These are phyloP conservation scores for Globisporangium acanthophoron DNA, from an alignment of 352 stramenopile genomes.

Conservation along the genomic window DNA sequence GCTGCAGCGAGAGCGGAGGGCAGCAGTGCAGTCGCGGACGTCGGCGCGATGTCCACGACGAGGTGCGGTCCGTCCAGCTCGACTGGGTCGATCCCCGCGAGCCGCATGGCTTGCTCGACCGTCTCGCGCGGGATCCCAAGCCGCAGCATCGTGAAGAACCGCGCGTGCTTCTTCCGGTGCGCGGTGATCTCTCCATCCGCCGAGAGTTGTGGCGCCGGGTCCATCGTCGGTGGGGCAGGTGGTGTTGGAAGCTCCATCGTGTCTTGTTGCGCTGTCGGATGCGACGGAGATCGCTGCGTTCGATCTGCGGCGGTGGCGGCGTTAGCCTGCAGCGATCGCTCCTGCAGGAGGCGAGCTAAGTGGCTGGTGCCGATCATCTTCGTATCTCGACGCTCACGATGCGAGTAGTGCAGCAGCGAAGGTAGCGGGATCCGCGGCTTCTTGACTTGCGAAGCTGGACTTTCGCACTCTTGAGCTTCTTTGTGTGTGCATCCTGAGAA, in stretches of 20 bases:
- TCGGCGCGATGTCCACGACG: conserved; percentile 1
- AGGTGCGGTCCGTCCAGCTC: conserved; percentile 15
- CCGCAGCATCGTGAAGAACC: conserved; percentile 53
- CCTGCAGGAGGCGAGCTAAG: conserved; percentile 4
- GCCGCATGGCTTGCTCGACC: conserved; percentile 47
- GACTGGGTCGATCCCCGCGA: conserved; percentile 28
- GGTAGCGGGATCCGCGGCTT: no score
- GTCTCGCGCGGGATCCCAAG: conserved; percentile 33
- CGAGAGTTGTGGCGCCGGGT: neutral
- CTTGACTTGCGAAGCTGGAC: no score
- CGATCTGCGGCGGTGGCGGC: neutral
- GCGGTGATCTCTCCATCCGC: conserved; percentile 27
- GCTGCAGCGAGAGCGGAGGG: neutral
- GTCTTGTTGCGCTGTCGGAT: neutral
- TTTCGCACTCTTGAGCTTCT: no score
- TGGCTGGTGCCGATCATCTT: conserved; percentile 1
- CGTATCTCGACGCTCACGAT: no score
- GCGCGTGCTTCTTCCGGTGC: conserved; percentile 30
- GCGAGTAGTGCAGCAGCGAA: no score
- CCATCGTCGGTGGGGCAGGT: neutral
- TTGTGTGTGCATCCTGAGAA: no score
- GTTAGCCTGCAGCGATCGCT: neutral
- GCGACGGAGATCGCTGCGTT: neutral
- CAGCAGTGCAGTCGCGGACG: neutral
- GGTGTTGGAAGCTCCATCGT: neutral